Evolutionary conservation across 2,329 filamentous ascomycete species (phyloP), one percentile per base, ranked within the genome.

Genomic region (Talaromyces pinophilus): DNA sequence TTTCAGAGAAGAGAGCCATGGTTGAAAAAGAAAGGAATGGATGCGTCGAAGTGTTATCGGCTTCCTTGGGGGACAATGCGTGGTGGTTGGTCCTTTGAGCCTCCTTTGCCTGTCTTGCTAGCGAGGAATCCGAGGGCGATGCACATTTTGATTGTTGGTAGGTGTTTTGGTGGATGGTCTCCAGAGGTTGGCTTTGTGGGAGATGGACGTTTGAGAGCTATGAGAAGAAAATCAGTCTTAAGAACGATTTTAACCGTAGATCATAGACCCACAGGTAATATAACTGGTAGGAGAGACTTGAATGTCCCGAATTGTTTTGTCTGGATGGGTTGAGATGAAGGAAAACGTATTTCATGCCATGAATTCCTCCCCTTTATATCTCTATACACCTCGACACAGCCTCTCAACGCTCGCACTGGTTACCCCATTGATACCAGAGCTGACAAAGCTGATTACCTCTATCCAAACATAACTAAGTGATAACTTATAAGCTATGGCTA

Each of bases 91-190:
- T 40, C 55, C 33, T 42, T 42, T 25, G 55, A 59, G 19, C 33
- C 38, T 17, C 38, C 35, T 25, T 59, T 59, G 17, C 13, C 5
- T 28, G 13, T 59, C 19, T 59, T 59, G 7, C 19, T 42, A 5
- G 22, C n/a, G 5, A 59, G 55, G 4, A 6, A 42, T 59, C 55
- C 55, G 17, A 59, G 19, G 13, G 55, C 35, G 35, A 59, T 13
- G 35, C 55, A 59, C 55, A 59, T 59, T 59, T 59, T 59, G 55
- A 5, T 7, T 28, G 6, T 59, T 42, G n/a, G 55, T 25, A 42
- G n/a, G 22, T 38, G 33, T 30, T 11, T 54, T 55, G 52, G 30
- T 55, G 28, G 28, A 13, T 30, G 48, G 25, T 11, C n/a, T 28
- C 1, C 4, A 5, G 46, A 10, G 35, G 35, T 38, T 38, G 35